These are phyloP conservation scores for Mycena epipterygia DNA, from an alignment of 768 basidiomycete species.

Conservation along the genomic window DNA sequence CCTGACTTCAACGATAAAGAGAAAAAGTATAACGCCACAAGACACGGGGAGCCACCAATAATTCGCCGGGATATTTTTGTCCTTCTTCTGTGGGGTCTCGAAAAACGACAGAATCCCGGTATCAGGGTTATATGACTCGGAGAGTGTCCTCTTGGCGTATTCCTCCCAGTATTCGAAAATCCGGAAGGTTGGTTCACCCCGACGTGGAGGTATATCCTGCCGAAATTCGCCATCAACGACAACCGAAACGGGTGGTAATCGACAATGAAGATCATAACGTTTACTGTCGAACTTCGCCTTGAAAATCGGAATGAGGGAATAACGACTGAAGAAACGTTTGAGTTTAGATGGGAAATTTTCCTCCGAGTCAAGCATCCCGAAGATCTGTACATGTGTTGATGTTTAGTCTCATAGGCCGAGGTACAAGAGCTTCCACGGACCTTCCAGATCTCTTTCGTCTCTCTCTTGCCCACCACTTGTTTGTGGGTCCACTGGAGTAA, in stretches of 20 bases:
- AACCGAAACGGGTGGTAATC: background rate
- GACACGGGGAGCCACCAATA: too few species aligned
- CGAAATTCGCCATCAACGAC: conserved; percentile 1
- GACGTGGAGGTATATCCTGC: background rate
- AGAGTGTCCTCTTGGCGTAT: too few species aligned
- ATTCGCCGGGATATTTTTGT: too few species aligned
- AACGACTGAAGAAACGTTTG: background rate
- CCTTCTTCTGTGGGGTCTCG: too few species aligned
- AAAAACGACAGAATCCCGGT: too few species aligned
- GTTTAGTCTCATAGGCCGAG: too few species aligned
- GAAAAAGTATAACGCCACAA: too few species aligned
- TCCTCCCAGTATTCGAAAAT: background rate
- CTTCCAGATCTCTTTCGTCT: background rate
- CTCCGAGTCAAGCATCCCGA: background rate
- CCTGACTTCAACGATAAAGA: too few species aligned
- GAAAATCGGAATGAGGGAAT: conserved; percentile 1
- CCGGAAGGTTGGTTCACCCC: background rate
- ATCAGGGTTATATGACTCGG: too few species aligned
- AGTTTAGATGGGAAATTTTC: background rate
- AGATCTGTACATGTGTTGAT: background rate
- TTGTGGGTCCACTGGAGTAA: background rate
- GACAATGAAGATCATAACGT: background rate
- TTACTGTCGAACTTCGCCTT: background rate
- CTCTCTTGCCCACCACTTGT: background rate
- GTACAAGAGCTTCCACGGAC: too few species aligned